A percentile compares a stretch with the other conserved stretches of the same genome.
Conservation (phyloP, 1,284 basidiomycete species). For the Fistulinella cinereoalba region DNA sequence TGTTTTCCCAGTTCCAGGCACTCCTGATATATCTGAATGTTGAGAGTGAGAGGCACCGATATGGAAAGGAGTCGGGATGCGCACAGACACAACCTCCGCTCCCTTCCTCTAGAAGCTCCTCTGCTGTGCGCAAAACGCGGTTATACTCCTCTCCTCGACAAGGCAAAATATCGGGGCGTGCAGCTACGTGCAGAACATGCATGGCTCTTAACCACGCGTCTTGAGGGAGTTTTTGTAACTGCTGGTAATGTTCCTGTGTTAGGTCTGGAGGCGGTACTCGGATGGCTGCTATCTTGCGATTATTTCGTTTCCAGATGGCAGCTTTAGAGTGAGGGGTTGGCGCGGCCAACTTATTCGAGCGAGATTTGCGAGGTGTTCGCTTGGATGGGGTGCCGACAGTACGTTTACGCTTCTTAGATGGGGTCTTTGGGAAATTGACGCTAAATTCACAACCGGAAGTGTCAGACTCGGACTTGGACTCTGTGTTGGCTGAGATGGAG, state of each 20-base stretch:
- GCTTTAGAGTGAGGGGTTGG: slow-evolving; percentile 71
- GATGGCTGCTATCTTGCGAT: slow-evolving; percentile 34
- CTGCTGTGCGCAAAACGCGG: slow-evolving; percentile 74
- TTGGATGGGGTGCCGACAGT: slow-evolving; percentile 27
- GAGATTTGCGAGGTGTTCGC: slow-evolving; percentile 32
- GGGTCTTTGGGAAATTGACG: slow-evolving; percentile 34
- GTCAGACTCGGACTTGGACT: slow-evolving; percentile 10
- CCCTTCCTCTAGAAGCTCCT: slow-evolving; percentile 87
- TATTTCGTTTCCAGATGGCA: slow-evolving; percentile 44
- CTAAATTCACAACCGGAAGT: slow-evolving; percentile 4
- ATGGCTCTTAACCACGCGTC: slow-evolving; percentile 85
- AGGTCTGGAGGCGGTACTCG: slow-evolving; percentile 38
- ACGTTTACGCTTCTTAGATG: slow-evolving; percentile 40
- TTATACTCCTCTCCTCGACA: slow-evolving; percentile 89
- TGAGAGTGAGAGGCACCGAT: background rate
- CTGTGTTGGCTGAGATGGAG: slow-evolving; percentile 3
- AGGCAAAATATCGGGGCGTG: slow-evolving; percentile 86
- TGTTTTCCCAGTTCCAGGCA: slow-evolving; percentile 98
- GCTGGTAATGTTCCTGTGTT: slow-evolving; percentile 35
- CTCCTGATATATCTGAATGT: slow-evolving; percentile 87
- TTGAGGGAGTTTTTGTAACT: slow-evolving; percentile 49
- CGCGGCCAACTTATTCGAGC: slow-evolving; percentile 38
- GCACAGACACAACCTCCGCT: slow-evolving; percentile 93
- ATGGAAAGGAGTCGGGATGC: slow-evolving; percentile 33
- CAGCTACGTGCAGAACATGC: slow-evolving; percentile 90